Evolutionary conservation across 2,329 filamentous ascomycete species (phyloP).

Genomic region (Oidium heveae): DNA sequence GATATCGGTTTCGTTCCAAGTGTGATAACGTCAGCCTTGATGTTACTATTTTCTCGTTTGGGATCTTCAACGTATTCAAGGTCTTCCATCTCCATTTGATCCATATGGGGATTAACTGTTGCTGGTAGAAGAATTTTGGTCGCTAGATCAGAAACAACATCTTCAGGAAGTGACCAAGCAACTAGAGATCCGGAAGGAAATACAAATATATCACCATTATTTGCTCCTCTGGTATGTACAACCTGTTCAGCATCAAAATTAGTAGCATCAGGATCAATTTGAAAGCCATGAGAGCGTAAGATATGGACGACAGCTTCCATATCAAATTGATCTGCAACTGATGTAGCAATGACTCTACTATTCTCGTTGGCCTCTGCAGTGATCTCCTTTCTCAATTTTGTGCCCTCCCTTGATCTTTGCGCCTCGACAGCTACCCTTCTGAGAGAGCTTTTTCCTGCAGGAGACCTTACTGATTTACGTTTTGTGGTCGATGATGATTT

Average conservation of each 20-base stretch:
- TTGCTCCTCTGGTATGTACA: conserved; percentile 33
- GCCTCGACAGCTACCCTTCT: conserved; percentile 71
- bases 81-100: conserved; percentile 61
- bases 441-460: conserved; percentile 44
- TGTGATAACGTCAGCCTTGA: conserved; percentile 72
- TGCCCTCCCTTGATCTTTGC: conserved; percentile 29
- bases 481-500: conserved; percentile 7
- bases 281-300: conserved; percentile 31
- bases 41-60: conserved; percentile 43
- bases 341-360: conserved; percentile 28
- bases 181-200: conserved; percentile 90
- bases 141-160: conserved; percentile 42
- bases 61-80: conserved; percentile 66
- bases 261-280: conserved; percentile 33
- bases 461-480: conserved; percentile 23
- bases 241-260: conserved; percentile 36
- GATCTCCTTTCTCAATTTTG: conserved; percentile 5
- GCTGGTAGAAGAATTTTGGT: conserved; percentile 51
- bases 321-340: conserved; percentile 36
- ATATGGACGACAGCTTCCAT: conserved; percentile 34
- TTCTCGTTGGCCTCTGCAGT: conserved; percentile 15
- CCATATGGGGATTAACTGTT: conserved; percentile 46
- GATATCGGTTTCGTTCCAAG: conserved; percentile 46
- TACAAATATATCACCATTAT: conserved; percentile 71
- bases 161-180: conserved; percentile 64